A percentile compares a stretch with the other conserved stretches of the same genome.
phyloP scores from a whole-genome alignment of 208 protist species.

The Leishmania arabica region DNA sequence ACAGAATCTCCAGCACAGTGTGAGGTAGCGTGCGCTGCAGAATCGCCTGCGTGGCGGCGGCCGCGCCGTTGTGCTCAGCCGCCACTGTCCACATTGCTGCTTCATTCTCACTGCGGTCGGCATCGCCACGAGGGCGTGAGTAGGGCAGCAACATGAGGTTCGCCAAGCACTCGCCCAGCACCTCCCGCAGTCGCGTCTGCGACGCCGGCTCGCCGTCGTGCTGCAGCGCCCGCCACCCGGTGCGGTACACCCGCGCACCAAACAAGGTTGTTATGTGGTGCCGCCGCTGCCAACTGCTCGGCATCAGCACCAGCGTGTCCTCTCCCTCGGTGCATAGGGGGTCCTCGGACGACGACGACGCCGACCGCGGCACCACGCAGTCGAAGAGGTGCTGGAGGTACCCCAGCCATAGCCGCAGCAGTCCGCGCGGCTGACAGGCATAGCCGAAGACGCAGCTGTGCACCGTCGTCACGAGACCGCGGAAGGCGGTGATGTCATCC shows the following conservation, averaged over 20 bases:
- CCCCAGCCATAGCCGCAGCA: slow-evolving; percentile 75
- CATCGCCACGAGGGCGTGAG: slow-evolving; percentile 15
- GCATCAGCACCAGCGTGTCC: slow-evolving; percentile 52
- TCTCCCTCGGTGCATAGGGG: slow-evolving; percentile 3
- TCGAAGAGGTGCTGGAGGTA: slow-evolving; percentile 72
- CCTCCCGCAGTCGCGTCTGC: slow-evolving; percentile 64
- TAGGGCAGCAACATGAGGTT: slow-evolving; percentile 70
- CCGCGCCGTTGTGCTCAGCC: slow-evolving; percentile 2
- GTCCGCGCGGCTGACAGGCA: slow-evolving; percentile 41
- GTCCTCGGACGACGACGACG: slow-evolving; percentile 4
- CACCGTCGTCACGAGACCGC: slow-evolving; percentile 45
- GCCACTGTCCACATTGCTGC: slow-evolving; percentile 2
- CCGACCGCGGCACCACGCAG: slow-evolving; percentile 55
- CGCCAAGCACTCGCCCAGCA: slow-evolving; percentile 66
- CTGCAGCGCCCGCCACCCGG: slow-evolving; percentile 49
- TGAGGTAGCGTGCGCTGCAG: slow-evolving; percentile 59
- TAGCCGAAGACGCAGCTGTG: slow-evolving; percentile 71
- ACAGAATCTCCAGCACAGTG: slow-evolving; percentile 60
- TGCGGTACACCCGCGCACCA: slow-evolving; percentile 33
- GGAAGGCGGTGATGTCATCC: slow-evolving; percentile 50
- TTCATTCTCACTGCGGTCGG: slow-evolving; percentile 25
- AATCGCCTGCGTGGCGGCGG: slow-evolving; percentile 21
- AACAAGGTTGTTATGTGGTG: slow-evolving; percentile 31
- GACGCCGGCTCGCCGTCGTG: slow-evolving; percentile 40
- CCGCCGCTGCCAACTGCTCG: slow-evolving; percentile 42